Percentiles rank a stretch among this genome's conserved stretches.
Conservation (phyloP, 106 monocot genomes). For the Alisma plantagoaquatica region DNA sequence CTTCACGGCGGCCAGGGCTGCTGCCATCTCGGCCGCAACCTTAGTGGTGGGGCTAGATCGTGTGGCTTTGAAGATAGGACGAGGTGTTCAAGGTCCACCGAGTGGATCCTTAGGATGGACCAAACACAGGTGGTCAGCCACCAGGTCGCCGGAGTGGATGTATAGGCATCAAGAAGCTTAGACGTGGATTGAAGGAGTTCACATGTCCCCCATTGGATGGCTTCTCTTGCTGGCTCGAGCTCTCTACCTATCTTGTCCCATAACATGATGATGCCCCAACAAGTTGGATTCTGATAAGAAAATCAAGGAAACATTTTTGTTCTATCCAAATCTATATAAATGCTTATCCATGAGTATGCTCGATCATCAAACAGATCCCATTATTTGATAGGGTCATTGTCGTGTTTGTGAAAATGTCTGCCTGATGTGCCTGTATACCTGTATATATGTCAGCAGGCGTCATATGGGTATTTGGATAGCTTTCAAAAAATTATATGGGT, state of each 20-base stretch:
- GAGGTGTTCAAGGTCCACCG: not conserved
- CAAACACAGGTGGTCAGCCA: slow-evolving; percentile 9
- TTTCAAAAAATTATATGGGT: no score
- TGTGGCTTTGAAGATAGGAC: slow-evolving; percentile 31
- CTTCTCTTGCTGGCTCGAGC: slow-evolving; percentile 24
- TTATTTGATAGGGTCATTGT: no score
- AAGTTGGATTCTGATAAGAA: no score
- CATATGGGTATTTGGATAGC: no score
- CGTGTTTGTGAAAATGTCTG: no score
- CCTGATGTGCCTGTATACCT: no score
- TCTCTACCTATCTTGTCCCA: slow-evolving; percentile 22
- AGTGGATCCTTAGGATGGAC: slow-evolving; percentile 8
- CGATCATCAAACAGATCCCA: no score
- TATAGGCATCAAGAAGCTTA: slow-evolving; percentile 32
- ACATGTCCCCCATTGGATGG: slow-evolving; percentile 49
- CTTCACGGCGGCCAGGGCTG: slow-evolving; percentile 18
- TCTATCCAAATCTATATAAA: no score
- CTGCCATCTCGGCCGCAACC: slow-evolving; percentile 59
- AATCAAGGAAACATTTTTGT: no score
- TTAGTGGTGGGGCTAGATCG: slow-evolving; percentile 37
- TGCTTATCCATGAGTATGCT: no score
- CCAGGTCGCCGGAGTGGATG: slow-evolving; percentile 28
- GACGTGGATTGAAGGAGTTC: slow-evolving; percentile 62
- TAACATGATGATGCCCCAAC: slow-evolving; percentile 56
- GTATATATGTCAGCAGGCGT: no score